Evolutionary conservation across 495 filamentous ascomycete species (phyloP).

Genomic region (Astrothelium macrocarpum): DNA sequence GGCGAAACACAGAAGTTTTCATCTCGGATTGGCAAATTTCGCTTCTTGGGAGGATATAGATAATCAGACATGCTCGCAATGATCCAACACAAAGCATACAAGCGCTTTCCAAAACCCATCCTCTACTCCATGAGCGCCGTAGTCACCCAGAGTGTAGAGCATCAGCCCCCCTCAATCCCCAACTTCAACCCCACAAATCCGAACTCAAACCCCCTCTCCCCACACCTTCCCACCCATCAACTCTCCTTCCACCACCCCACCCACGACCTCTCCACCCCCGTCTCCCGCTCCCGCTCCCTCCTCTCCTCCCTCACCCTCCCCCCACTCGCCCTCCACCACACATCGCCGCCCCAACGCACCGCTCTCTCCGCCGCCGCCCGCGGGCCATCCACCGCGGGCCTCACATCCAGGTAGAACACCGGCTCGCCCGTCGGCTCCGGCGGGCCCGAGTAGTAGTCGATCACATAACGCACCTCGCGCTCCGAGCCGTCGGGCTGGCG

Average conservation of each 20-base stretch:
- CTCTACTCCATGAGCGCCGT: not conserved
- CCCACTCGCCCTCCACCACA: constrained; percentile 86
- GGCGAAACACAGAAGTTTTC: not conserved
- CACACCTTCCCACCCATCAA: not conserved
- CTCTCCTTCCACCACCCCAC: constrained; percentile 4
- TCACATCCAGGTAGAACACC: constrained; percentile 95
- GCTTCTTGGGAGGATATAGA: not conserved
- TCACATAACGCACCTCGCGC: constrained; percentile 86
- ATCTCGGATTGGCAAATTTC: not conserved
- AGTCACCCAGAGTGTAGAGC: not conserved
- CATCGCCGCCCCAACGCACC: constrained; percentile 82
- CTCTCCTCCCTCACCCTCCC: constrained; percentile 34
- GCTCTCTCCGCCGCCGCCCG: constrained; percentile 71
- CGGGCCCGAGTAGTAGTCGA: constrained; percentile 89
- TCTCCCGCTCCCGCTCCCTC: constrained; percentile 15
- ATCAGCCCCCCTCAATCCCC: not conserved
- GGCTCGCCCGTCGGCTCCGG: constrained; percentile 85
- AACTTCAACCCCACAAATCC: not conserved
- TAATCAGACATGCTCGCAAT: not conserved
- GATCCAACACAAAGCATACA: not conserved
- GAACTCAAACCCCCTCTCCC: not conserved
- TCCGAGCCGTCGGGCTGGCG: constrained; percentile 45
- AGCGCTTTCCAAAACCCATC: not conserved
- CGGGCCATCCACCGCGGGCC: constrained; percentile 80
- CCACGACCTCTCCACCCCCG: not conserved